Conservation (phyloP, 2,329 filamentous ascomycete species). For the Calonectria naviculata region DNA sequence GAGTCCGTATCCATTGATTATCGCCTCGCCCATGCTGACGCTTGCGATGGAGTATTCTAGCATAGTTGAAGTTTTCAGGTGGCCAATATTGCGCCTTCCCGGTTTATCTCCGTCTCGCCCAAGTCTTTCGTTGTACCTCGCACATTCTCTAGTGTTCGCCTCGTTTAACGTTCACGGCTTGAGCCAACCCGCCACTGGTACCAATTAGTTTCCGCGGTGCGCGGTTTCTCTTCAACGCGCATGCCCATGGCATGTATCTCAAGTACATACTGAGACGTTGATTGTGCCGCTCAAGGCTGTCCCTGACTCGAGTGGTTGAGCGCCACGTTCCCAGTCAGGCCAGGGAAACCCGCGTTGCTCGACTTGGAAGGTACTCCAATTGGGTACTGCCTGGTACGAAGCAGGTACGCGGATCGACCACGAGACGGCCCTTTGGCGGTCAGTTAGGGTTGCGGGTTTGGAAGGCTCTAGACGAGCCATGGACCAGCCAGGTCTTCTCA, state of each 20-base stretch:
- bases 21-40: not conserved
- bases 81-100: not conserved
- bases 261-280: constrained; percentile 22
- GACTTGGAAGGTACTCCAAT: constrained; percentile 19
- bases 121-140: not conserved
- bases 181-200: not conserved
- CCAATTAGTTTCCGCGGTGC: constrained; percentile 17
- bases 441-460: constrained; percentile 24
- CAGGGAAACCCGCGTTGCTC: constrained; percentile 18
- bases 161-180: not conserved
- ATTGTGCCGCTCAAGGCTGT: constrained; percentile 6
- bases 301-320: constrained; percentile 29
- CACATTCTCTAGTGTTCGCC: not conserved
- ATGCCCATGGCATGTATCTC: not conserved
- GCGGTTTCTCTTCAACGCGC: constrained; percentile 21
- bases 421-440: constrained; percentile 32
- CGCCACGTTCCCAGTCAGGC: constrained; percentile 21
- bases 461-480: constrained; percentile 22
- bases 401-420: constrained; percentile 32
- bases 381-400: constrained; percentile 22
- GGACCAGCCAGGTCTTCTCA: constrained; percentile 26
- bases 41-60: constrained; percentile 2
- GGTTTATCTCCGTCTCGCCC: constrained; percentile 5
- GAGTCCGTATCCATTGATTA: constrained; percentile 24
- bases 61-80: not conserved